Conservation (phyloP, 2,329 filamentous ascomycete species). For the Pestalotiopsis sp. region DNA sequence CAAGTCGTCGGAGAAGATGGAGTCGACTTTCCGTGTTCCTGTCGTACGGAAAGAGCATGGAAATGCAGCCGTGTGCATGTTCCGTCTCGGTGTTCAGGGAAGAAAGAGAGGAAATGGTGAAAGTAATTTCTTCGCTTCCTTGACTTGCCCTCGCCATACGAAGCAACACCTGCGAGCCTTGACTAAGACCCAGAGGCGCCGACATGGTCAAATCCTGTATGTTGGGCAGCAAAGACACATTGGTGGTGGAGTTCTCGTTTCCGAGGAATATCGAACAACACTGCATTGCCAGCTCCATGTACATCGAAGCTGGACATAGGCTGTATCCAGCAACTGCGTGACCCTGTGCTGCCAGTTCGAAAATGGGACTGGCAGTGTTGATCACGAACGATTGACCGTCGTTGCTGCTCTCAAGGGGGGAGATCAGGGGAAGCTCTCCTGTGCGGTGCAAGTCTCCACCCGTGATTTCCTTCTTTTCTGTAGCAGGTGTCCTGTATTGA, state of each 20-base stretch:
- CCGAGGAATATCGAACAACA: background rate
- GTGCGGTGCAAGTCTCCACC: background rate
- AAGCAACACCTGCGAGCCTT: background rate
- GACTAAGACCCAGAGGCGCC: background rate
- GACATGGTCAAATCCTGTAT: background rate
- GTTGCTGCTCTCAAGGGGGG: background rate
- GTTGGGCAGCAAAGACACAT: background rate
- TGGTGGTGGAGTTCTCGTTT: background rate
- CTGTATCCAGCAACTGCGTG: background rate
- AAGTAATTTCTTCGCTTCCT: background rate
- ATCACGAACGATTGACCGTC: background rate
- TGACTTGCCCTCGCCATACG: background rate
- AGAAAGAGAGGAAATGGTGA: background rate
- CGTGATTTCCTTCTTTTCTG: background rate
- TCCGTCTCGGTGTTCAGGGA: background rate
- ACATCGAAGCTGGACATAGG: slow-evolving; percentile 28
- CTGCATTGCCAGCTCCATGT: slow-evolving; percentile 26
- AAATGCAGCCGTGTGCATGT: background rate
- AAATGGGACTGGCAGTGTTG: background rate
- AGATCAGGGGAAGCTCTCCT: background rate
- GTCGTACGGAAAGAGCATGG: background rate
- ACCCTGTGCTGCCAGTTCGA: background rate
- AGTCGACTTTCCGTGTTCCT: background rate
- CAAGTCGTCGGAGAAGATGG: background rate
- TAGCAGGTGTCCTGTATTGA: background rate